phyloP scores from a whole-genome alignment of 1,139 yeast genomes.

The Magnusiomyces starmeri region DNA sequence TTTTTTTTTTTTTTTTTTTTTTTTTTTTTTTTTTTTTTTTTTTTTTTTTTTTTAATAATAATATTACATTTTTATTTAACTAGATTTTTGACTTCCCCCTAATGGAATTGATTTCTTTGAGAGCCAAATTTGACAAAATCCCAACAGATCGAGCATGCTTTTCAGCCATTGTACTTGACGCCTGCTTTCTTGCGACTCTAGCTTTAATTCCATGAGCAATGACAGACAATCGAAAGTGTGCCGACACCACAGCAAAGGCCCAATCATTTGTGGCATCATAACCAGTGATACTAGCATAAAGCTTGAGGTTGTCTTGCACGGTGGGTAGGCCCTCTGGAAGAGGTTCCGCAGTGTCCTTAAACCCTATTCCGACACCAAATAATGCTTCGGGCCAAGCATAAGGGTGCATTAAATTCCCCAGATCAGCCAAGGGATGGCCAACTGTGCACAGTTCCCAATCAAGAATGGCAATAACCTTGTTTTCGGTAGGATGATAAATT shows the following conservation, averaged over 20 bases:
- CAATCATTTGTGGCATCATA: conserved; percentile 38
- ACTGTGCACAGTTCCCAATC: conserved; percentile 68
- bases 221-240: conserved; percentile 51
- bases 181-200: conserved; percentile 50
- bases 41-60: neutral
- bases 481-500: conserved; percentile 46
- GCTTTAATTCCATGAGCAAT: conserved; percentile 65
- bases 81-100: conserved; percentile 10
- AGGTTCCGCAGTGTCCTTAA: conserved; percentile 11
- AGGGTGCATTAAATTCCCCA: conserved; percentile 55
- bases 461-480: conserved; percentile 48
- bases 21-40: neutral
- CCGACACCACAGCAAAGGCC: conserved; percentile 54
- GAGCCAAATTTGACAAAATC: conserved; percentile 38
- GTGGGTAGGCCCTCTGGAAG: conserved; percentile 28
- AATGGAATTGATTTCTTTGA: conserved; percentile 22
- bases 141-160: conserved; percentile 42
- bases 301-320: conserved; percentile 22
- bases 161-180: conserved; percentile 51
- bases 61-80: neutral
- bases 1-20: conserved; percentile 2
- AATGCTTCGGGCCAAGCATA: conserved; percentile 40
- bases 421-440: conserved; percentile 61
- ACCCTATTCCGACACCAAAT: conserved; percentile 14
- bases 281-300: conserved; percentile 25